Evolutionary conservation across 148 eudicot species (phyloP).

Genomic region (Rhododendron kiyosumense): DNA sequence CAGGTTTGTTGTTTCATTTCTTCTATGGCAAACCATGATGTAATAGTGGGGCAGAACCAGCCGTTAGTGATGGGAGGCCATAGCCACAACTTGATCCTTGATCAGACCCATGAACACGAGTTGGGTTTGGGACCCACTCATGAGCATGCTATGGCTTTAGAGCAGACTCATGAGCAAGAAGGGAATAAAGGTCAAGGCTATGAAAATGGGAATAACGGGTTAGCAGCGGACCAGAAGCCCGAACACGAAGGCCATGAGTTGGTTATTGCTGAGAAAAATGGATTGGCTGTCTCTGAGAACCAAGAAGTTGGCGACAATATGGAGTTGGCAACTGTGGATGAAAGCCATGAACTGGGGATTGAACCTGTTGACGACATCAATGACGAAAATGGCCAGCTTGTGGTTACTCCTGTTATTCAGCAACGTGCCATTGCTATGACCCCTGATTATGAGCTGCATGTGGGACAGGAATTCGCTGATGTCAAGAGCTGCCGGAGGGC

Average conservation of each 20-base stretch:
- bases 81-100: conserved; percentile 17
- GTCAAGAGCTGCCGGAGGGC: conserved; percentile 54
- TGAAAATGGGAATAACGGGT: conserved; percentile 29
- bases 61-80: conserved; percentile 11
- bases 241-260: conserved; percentile 22
- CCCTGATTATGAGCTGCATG: conserved; percentile 38
- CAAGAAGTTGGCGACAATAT: conserved; percentile 37
- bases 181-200: conserved; percentile 14
- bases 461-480: conserved; percentile 61
- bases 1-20: background rate
- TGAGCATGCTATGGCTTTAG: conserved; percentile 20
- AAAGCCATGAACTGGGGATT: conserved; percentile 34
- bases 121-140: conserved; percentile 15
- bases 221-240: conserved; percentile 25
- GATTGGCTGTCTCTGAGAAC: conserved; percentile 27
- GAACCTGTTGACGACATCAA: conserved; percentile 28
- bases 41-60: conserved; percentile 29
- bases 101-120: conserved; percentile 32
- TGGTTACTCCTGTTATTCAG: conserved; percentile 30
- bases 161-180: conserved; percentile 22
- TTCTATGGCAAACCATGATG: conserved; percentile 39
- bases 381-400: conserved; percentile 25
- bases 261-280: conserved; percentile 19
- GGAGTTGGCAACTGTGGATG: conserved; percentile 32
- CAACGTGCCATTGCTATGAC: conserved; percentile 31